Percentiles rank a stretch among this genome's conserved stretches.
Conservation (phyloP, 495 filamentous ascomycete genomes). For the Chaetomium tenue region DNA sequence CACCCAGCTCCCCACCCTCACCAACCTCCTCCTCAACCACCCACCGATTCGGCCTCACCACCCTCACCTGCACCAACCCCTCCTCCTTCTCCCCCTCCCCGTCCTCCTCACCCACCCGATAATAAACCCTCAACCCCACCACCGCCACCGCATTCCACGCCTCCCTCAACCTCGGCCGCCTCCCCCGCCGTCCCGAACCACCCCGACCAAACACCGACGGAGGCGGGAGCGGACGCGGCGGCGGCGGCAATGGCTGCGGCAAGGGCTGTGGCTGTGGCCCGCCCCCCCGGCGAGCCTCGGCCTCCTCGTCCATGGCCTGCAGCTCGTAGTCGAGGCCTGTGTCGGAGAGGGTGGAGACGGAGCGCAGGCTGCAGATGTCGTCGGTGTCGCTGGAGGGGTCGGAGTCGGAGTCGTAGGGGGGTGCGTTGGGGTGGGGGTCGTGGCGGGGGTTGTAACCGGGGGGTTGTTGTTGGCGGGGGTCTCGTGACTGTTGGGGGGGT, state of each 20-base stretch:
- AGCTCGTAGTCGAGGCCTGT: conserved; percentile 36
- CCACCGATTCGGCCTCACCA: conserved; percentile 41
- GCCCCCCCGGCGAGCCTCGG: background rate
- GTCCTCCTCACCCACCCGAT: conserved; percentile 53
- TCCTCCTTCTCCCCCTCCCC: conserved; percentile 50
- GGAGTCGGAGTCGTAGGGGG: background rate
- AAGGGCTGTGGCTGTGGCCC: background rate
- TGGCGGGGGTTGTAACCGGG: too few species aligned
- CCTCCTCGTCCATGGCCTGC: conserved; percentile 13
- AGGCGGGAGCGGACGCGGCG: too few species aligned
- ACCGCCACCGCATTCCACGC: conserved; percentile 88
- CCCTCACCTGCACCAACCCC: conserved; percentile 39
- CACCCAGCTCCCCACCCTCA: conserved; percentile 14
- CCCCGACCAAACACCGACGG: too few species aligned
- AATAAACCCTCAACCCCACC: conserved; percentile 74
- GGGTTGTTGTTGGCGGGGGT: too few species aligned
- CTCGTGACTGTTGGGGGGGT: too few species aligned
- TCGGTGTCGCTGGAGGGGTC: conserved; percentile 17
- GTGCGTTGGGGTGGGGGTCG: background rate
- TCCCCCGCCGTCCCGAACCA: conserved; percentile 22
- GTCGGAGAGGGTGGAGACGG: conserved; percentile 40
- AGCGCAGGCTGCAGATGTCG: conserved; percentile 37
- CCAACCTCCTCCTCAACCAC: conserved; percentile 25
- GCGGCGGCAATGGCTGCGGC: too few species aligned
- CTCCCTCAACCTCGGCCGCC: conserved; percentile 49